Evolutionary conservation across 2,329 filamentous ascomycete genomes (phyloP), one percentile per base, ranked within the genome.

Genomic region (Fusarium proliferatum): DNA sequence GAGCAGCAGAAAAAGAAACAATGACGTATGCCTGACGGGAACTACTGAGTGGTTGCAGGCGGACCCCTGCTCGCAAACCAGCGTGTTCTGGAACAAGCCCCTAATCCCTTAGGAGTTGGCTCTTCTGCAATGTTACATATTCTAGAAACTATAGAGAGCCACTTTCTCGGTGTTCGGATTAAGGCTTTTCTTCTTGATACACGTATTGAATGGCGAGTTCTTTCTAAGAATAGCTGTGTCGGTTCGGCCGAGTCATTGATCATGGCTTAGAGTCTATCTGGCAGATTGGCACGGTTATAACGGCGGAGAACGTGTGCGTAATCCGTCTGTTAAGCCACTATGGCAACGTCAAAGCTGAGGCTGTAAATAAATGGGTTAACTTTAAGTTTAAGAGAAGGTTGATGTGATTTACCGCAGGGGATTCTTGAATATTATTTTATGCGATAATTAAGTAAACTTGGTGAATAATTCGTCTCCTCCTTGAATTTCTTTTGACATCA

Each of bases 1-100:
- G 52, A 70, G 39, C 36, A 53, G 36, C 55, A 49, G 38, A 38
- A 42, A 41, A 26, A 39, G 49, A 36, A 52, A 60, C n/a, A 52
- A 64, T 76, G 75, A 76, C 75, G 75, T 77, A 75, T 67, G 34
- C 52, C 53, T 74, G 51, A 73, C 58, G 65, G 51, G 51, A 62
- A 34, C 45, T 55, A 49, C 56, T 53, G 61, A 70, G 57, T 72
- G 58, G 66, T 72, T 68, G 64, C 48, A 74, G 71, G 67, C 56
- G 39, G 28, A 58, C 46, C 71, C 71, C 64, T 73, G 67, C 42
- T 51, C 57, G 33, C 9, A 41, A 56, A 46, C 46, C 56, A 60
- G 62, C 26, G 53, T 41, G n/a, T 73, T 71, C 45, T 63, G 39
- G 49, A 58, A 67, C 61, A 43, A 61, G 30, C 26, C 70, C 26